Evolutionary conservation across 208 protist species (phyloP), one percentile per base, ranked within the genome.

Genomic region (Crithidia expoeki): DNA sequence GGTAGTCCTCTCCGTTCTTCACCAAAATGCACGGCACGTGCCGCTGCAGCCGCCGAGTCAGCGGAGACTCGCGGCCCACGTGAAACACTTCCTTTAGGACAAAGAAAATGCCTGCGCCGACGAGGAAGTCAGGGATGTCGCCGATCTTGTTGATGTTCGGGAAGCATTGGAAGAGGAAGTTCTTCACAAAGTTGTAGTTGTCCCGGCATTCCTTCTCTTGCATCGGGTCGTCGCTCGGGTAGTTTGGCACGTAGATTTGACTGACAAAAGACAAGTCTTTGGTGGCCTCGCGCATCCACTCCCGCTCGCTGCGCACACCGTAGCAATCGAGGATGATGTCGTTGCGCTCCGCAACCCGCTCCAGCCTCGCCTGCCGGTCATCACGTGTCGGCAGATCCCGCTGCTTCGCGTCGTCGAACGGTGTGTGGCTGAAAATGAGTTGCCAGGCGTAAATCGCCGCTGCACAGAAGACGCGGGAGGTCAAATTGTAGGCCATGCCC

Each of bases 91-190:
- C 83, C 74, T 87, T 83, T 53, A 96, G 42, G 36, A 95, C 33
- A 73, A 91, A 94, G 80, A 83, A 96, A 25, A 95, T 57, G 0
- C 92, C 89, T 0, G 88, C 85, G 0, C 85, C 89, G 32, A 94
- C 80, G 14, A 96, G 76, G 53, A 93, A 95, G 58, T 87, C 72
- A 21, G 83, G 87, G 19, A 93, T 79, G 55, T 95, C 88, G 0
- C 84, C 81, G 14, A 96, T 72, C 27, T 62, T 71, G 50, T 80
- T 66, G 21, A 91, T 67, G 33, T 80, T 93, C 5, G 92, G 89
- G 76, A 96, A 96, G 79, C 92, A 96, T 75, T 96, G 92, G 46
- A 86, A 92, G 16, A 96, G 75, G 53, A 96, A 96, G 65, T 94
- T 85, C 66, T 95, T 85, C 0, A 95, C 89, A 68, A 95, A 95